Percentiles rank a stretch among this genome's conserved stretches.
These are phyloP conservation scores for Cyberlindnera mrakii DNA, from an alignment of 805 yeast genomes.

Conservation along the genomic window DNA sequence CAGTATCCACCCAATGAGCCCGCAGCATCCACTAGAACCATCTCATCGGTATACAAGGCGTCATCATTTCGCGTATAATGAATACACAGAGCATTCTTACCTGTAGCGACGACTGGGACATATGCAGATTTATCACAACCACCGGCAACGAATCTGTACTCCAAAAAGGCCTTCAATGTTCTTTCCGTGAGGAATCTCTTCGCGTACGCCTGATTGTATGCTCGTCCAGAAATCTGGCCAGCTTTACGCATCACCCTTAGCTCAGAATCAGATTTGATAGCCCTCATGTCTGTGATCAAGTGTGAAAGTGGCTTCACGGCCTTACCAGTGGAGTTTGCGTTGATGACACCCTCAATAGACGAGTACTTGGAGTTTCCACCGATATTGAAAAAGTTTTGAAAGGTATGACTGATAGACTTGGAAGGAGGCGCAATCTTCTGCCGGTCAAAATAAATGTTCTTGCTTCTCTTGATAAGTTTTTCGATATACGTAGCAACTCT, in stretches of 20 bases:
- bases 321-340: constrained; percentile 25
- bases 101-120: constrained; percentile 95
- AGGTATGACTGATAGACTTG: constrained; percentile 15
- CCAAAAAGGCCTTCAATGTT: constrained; percentile 72
- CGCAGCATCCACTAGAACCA: constrained; percentile 92
- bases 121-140: constrained; percentile 92
- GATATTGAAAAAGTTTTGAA: constrained; percentile 26
- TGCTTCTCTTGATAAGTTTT: constrained; percentile 41
- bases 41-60: constrained; percentile 63
- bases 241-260: constrained; percentile 75
- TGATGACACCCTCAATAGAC: constrained; percentile 24
- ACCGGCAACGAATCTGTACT: constrained; percentile 73
- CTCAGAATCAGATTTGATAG: constrained; percentile 72
- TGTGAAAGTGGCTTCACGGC: constrained; percentile 38
- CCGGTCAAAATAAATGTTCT: constrained; percentile 50
- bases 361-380: constrained; percentile 21
- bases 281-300: constrained; percentile 45
- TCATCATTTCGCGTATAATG: constrained; percentile 95
- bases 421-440: constrained; percentile 11
- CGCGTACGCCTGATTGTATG: constrained; percentile 78
- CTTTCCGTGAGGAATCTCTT: constrained; percentile 63
- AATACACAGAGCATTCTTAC: constrained; percentile 80
- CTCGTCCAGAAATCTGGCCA: constrained; percentile 74
- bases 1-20: constrained; percentile 92
- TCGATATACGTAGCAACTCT: constrained; percentile 37